Base-by-base conservation (phyloP, 2,329 filamentous ascomycete genomes). In the Pezicula carpinea region DNA sequence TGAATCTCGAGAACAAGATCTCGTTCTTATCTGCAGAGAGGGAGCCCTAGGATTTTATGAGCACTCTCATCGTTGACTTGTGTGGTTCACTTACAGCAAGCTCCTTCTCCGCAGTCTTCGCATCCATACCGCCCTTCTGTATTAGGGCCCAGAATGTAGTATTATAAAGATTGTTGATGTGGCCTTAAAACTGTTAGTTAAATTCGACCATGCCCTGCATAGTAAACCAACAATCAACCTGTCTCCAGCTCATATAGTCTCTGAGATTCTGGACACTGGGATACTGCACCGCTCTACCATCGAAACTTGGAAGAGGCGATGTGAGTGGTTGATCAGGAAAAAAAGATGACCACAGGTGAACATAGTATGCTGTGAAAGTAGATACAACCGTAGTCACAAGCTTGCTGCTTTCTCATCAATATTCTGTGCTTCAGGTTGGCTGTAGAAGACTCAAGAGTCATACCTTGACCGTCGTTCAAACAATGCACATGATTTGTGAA, bases 81-180 rank as follows among this genome's bases (percentile, higher is more conserved):
- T 38, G 31, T 4, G 33, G 19, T 10, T 14, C n/a, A 59, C 72
- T 55, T 64, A 87, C 87, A 58, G 87, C 83, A 38, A 99, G 76
- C 49, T 80, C 79, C 60, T 85, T 79, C 64, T 97, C 92, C 0
- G 93, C 93, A 49, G 89, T 85, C 43, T 83, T 85, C 23, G 82
- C 79, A 44, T 79, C 83, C 71, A 93, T 77, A 0, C 85, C 87
- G 2, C 88, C 91, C 40, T 81, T 72, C 53, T 89, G 81, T 18
- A 97, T 85, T 59, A 99, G 73, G 1, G 85, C 75, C 93, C 93
- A 99, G 66, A 97, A 97, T 0, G 89, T 89, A 0, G 93, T 99
- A 65, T 99, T 99, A 68, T 96, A 99, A 4, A 99, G 78, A 61
- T 99, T 99, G 67, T 99, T 99, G 59, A 99, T 95, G 64, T 99